Conservation (phyloP, 163 green algal species). For the Scenedesmus sp. region DNA sequence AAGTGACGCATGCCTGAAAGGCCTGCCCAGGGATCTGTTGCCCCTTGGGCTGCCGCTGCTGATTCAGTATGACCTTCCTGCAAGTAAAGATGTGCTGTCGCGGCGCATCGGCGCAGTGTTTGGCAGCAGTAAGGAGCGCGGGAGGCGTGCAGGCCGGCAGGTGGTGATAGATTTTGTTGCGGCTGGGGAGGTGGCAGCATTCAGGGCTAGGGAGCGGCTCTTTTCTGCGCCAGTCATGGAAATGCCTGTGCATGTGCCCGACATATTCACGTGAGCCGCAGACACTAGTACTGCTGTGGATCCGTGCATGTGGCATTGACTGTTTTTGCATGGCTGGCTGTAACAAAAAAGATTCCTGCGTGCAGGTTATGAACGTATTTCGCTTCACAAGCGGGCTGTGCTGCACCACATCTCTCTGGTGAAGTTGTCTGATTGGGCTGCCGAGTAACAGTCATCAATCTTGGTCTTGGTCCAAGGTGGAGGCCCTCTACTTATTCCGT, state of each 20-base stretch:
- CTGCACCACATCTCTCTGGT: no score
- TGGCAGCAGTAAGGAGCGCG: constrained; percentile 63
- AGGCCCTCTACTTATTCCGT: no score
- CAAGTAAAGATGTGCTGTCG: constrained; percentile 63
- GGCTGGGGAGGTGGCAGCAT: constrained; percentile 63
- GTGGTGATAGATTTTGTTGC: constrained; percentile 71
- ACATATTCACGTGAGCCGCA: constrained; percentile 55
- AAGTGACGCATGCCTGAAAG: constrained; percentile 22
- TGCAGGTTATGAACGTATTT: no score
- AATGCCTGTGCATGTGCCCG: constrained; percentile 65
- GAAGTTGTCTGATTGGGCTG: no score
- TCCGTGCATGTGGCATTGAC: not conserved
- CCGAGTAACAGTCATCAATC: no score
- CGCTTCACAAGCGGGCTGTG: no score
- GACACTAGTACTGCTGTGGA: not conserved
- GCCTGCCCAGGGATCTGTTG: constrained; percentile 20
- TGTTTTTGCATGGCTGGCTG: not conserved
- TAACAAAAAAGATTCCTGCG: no score
- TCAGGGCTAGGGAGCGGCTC: constrained; percentile 61
- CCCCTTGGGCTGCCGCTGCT: constrained; percentile 57
- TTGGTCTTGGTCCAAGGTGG: no score
- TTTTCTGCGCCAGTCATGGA: constrained; percentile 46
- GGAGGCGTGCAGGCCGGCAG: constrained; percentile 4
- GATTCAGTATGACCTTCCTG: constrained; percentile 69
- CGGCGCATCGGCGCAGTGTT: constrained; percentile 61